phyloP scores from a whole-genome alignment of 1,139 yeast species.

The Scheffersomyces quercinus region DNA sequence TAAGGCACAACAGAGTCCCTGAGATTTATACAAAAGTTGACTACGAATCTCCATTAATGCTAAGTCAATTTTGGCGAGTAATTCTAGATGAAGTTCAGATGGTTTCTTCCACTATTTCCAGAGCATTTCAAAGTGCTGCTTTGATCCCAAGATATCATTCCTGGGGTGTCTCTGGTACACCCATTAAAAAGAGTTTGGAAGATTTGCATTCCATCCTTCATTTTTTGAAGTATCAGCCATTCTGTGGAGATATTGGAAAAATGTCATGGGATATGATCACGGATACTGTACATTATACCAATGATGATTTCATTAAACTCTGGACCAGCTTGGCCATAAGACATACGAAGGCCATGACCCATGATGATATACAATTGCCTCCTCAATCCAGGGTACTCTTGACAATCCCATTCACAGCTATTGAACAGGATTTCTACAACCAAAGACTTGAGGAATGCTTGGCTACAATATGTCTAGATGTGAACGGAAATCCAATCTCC shows the following conservation, averaged over 20 bases:
- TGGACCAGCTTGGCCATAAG: conserved; percentile 60
- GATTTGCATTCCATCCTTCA: conserved; percentile 73
- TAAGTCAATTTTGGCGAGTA: conserved; percentile 87
- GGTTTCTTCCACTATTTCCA: conserved; percentile 72
- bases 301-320: conserved; percentile 45
- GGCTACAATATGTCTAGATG: conserved; percentile 59
- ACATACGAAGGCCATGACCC: conserved; percentile 84
- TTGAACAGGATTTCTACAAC: conserved; percentile 82
- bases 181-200: conserved; percentile 63
- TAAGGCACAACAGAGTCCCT: conserved; percentile 30
- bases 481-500: conserved; percentile 53
- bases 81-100: conserved; percentile 92
- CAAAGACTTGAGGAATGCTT: conserved; percentile 63
- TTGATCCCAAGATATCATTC: conserved; percentile 82
- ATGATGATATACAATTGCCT: conserved; percentile 74
- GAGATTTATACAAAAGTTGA: conserved; percentile 35
- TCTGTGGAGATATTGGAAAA: conserved; percentile 42
- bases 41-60: conserved; percentile 79
- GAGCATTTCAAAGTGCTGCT: conserved; percentile 79
- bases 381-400: conserved; percentile 70
- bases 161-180: conserved; percentile 98
- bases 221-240: conserved; percentile 70
- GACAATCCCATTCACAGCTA: conserved; percentile 71
- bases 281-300: conserved; percentile 13
- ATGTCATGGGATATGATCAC: conserved; percentile 36